phyloP scores from a whole-genome alignment of 2,329 filamentous ascomycete genomes.

The Trichoderma sp. region DNA sequence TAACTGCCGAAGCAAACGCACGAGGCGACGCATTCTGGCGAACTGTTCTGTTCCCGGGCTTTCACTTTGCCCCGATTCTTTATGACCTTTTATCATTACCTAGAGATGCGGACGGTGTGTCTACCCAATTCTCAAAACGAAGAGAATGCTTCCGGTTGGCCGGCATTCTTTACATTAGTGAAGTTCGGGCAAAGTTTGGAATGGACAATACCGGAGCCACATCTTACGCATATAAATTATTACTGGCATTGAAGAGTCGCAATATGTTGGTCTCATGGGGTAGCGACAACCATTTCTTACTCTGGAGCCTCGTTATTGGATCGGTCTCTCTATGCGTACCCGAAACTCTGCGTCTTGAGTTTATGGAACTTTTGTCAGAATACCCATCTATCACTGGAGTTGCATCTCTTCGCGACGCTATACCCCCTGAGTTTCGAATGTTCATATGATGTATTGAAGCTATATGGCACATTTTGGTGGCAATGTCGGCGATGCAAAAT shows the following conservation, averaged over 20 bases:
- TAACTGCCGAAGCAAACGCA: not conserved
- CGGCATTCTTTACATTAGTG: not conserved
- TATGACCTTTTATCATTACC: slow-evolving; percentile 9
- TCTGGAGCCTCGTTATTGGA: not conserved
- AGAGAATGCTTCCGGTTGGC: slow-evolving; percentile 7
- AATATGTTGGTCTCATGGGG: not conserved
- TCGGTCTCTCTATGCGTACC: slow-evolving; percentile 5
- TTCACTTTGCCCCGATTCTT: not conserved
- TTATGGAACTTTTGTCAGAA: slow-evolving; percentile 4
- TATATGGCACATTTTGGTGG: not conserved
- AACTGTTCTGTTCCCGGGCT: slow-evolving; percentile 1
- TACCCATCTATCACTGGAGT: not conserved
- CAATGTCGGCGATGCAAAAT: not conserved
- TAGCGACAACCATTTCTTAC: not conserved
- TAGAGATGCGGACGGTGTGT: not conserved
- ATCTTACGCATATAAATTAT: not conserved
- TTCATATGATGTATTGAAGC: not conserved
- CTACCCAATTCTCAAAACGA: not conserved
- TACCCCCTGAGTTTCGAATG: not conserved
- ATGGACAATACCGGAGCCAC: slow-evolving; percentile 9
- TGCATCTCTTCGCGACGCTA: not conserved
- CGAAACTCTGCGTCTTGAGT: slow-evolving; percentile 1
- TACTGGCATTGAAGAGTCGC: not conserved
- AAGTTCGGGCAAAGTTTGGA: slow-evolving; percentile 3
- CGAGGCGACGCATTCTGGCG: not conserved